A percentile compares a stretch with the other conserved stretches of the same genome.
phyloP scores from a whole-genome alignment of 495 filamentous ascomycete species.

The Hypomontagnella monticulosa region DNA sequence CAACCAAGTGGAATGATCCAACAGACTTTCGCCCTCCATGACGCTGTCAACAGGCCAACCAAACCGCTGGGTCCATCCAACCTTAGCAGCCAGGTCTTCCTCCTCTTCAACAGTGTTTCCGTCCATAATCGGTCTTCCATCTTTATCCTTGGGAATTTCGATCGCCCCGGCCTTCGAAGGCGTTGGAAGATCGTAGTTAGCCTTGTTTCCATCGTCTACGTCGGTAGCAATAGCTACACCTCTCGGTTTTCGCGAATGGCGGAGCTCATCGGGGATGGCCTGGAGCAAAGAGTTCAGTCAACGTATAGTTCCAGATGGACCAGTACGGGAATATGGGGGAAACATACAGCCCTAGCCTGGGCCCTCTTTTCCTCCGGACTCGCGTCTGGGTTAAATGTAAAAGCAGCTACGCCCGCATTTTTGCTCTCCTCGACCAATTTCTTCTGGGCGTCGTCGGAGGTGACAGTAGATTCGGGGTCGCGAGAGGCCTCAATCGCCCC shows the following conservation, averaged over 20 bases:
- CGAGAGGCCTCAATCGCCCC: constrained; percentile 75
- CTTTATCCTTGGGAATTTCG: constrained; percentile 50
- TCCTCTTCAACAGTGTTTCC: constrained; percentile 65
- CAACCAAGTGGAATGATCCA: constrained; percentile 89
- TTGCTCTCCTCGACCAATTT: constrained; percentile 77
- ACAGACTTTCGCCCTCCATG: constrained; percentile 68
- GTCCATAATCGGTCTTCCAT: constrained; percentile 57
- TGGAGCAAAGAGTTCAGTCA: constrained; percentile 27
- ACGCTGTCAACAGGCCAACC: constrained; percentile 65
- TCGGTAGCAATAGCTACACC: constrained; percentile 79
- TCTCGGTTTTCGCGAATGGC: constrained; percentile 69
- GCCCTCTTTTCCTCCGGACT: constrained; percentile 84
- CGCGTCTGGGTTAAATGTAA: constrained; percentile 88
- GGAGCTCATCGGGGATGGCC: constrained; percentile 66
- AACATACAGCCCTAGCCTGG: constrained; percentile 77
- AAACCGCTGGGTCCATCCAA: constrained; percentile 91
- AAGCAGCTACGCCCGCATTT: constrained; percentile 79
- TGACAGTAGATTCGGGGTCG: constrained; percentile 73
- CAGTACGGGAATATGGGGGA: background rate
- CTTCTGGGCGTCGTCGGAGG: constrained; percentile 74
- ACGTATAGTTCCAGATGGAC: background rate
- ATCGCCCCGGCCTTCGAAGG: constrained; percentile 74
- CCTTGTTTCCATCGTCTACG: constrained; percentile 72
- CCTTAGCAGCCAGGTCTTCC: constrained; percentile 69
- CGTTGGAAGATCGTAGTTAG: constrained; percentile 80